Base-by-base conservation (phyloP, 2,329 filamentous ascomycete species). In the Sporothrix globosa region DNA sequence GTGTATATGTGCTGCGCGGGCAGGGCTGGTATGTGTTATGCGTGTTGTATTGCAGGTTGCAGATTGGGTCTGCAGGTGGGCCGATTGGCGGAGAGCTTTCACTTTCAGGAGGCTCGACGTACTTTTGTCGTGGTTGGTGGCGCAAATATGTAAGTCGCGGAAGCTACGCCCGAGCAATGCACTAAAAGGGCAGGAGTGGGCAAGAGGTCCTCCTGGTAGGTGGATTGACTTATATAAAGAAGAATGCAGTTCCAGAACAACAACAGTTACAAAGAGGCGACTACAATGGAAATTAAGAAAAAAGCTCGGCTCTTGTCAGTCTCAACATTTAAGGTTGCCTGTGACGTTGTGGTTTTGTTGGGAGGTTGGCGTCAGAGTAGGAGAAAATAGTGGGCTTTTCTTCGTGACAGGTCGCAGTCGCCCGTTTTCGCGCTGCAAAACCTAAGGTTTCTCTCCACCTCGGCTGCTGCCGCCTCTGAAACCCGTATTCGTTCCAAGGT, bases 311-410 rank as follows among this genome's bases (percentile, higher is more conserved):
- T 46, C 21, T n/a, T 27, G 39, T 6, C 21, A 4, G 30, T 53
- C 63, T 67, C 63, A 67, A 67, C 63, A 67, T 24, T 67, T 67
- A 41, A 67, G 48, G n/a, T 53, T 67, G 46, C 63, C 24, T 53
- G 30, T 52, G 63, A 52, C n/a, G 27, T 24, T 34, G 46, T 17
- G 14, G 41, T 53, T 67, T 67, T 67, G 63, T 67, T 67, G 63
- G 63, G 63, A 66, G 63, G 63, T 48, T 65, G 61, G 60, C 24
- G 60, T 21, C 21, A 65, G 14, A n/a, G 27, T 34, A 6, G 4
- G 4, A 19, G 34, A 65, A 34, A 65, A 50, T 34, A 65, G 61
- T 65, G 61, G 61, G n/a, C 19, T 39, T 63, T 63, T 14, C 41
- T 21, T 41, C 6, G 30, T 27, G 14, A 58, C 58, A 61, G 34